A percentile compares a stretch with the other conserved stretches of the same genome.
phyloP scores from a whole-genome alignment of 202 grass and related monocot species.

The Dendrocalamus latiflorus region DNA sequence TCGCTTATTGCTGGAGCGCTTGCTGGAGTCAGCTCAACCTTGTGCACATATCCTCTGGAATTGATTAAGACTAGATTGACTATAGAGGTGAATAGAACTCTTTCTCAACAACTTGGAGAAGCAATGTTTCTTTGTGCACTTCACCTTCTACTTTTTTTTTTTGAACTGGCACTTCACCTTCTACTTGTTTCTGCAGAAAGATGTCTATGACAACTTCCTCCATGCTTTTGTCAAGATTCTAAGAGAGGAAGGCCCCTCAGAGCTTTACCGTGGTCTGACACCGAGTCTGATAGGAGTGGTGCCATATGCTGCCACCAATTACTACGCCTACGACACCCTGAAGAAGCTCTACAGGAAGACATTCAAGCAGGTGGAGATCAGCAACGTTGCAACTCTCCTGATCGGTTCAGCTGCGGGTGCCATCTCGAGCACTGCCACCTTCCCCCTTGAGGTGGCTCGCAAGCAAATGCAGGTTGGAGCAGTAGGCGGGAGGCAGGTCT shows the following conservation, averaged over 20 bases:
- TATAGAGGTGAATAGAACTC: conserved; percentile 52
- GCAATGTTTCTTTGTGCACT: background rate
- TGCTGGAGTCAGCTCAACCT: conserved; percentile 89
- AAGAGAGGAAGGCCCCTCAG: conserved; percentile 69
- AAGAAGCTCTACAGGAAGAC: conserved; percentile 86
- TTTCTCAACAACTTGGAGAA: background rate
- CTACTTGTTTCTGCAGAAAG: conserved; percentile 49
- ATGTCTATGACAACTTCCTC: conserved; percentile 74
- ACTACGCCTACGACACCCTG: conserved; percentile 77
- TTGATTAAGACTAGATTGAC: conserved; percentile 89
- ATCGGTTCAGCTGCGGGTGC: conserved; percentile 71
- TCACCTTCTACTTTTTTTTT: too few species aligned
- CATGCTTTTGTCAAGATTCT: conserved; percentile 78
- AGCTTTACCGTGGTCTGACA: conserved; percentile 80
- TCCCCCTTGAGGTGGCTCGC: conserved; percentile 82
- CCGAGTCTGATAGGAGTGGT: conserved; percentile 84
- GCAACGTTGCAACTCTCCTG: conserved; percentile 57
- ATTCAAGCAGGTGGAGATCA: conserved; percentile 63
- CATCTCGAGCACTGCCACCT: conserved; percentile 84
- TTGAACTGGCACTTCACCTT: too few species aligned
- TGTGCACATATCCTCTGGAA: conserved; percentile 87
- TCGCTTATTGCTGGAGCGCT: conserved; percentile 77
- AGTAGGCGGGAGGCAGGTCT: conserved; percentile 60
- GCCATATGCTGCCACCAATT: conserved; percentile 78
- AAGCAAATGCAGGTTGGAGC: conserved; percentile 91